phyloP scores from a whole-genome alignment of 495 filamentous ascomycete species.

The Xanthoparmelia taractica region DNA sequence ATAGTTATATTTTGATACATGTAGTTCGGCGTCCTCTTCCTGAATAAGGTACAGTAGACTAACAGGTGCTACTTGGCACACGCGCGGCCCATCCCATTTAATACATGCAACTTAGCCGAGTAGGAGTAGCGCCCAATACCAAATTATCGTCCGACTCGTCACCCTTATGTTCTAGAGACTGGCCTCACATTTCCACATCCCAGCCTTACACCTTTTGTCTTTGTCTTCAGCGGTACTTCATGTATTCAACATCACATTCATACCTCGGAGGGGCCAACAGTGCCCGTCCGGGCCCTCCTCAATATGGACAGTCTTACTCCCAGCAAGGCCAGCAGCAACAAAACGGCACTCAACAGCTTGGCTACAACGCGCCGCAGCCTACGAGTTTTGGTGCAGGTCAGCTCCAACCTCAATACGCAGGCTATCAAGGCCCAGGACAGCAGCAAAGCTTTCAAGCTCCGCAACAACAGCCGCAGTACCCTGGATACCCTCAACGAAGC shows the following conservation, averaged over 20 bases:
- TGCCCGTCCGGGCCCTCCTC: constrained; percentile 62
- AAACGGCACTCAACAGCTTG: constrained; percentile 23
- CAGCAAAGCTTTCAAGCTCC: constrained; percentile 54
- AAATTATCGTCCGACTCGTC: too few relatives aligned
- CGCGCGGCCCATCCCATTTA: neutral
- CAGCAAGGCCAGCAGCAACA: constrained; percentile 52
- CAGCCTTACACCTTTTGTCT: neutral
- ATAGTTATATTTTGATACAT: too few relatives aligned
- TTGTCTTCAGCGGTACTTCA: neutral
- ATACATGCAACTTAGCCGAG: neutral
- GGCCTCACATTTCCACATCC: neutral
- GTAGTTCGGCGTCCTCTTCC: too few relatives aligned
- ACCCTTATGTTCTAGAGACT: neutral
- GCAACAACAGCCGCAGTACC: constrained; percentile 56
- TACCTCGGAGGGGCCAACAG: constrained; percentile 70
- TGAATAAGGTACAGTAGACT: too few relatives aligned
- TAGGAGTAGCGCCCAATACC: neutral
- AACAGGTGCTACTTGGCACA: too few relatives aligned
- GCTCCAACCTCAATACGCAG: constrained; percentile 44
- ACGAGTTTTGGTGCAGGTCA: constrained; percentile 38
- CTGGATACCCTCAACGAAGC: constrained; percentile 44
- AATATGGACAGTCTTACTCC: constrained; percentile 48
- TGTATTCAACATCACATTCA: constrained; percentile 85
- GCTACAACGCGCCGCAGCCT: constrained; percentile 44
- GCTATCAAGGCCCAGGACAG: constrained; percentile 45